Percentiles rank a stretch among this genome's conserved stretches.
These are phyloP conservation scores for Collybiopsis confluens DNA, from an alignment of 768 basidiomycete genomes.

Conservation along the genomic window DNA sequence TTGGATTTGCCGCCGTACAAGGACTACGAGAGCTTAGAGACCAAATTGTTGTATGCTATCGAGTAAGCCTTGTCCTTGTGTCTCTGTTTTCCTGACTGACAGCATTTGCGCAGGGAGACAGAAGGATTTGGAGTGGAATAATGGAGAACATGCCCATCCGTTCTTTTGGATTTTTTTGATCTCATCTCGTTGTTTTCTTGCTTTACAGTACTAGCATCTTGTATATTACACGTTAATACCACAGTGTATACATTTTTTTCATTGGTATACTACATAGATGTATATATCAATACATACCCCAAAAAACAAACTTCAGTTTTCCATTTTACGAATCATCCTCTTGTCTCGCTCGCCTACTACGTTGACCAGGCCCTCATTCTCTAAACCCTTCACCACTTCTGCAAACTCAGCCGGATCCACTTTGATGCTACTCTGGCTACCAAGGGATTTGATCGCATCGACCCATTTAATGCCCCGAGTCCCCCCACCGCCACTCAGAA, in stretches of 20 bases:
- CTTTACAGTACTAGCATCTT: not conserved
- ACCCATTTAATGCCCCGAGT: slow-evolving; percentile 70
- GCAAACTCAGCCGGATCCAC: slow-evolving; percentile 79
- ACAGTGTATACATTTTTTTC: not conserved
- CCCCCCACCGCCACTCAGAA: slow-evolving; percentile 52
- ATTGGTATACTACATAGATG: not conserved
- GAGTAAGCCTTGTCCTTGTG: slow-evolving; percentile 47
- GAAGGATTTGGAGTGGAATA: slow-evolving; percentile 72
- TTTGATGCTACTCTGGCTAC: slow-evolving; percentile 79
- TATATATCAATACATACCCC: not conserved
- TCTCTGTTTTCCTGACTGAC: slow-evolving; percentile 2
- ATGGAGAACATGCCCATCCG: slow-evolving; percentile 8
- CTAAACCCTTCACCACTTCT: slow-evolving; percentile 71
- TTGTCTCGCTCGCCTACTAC: slow-evolving; percentile 85
- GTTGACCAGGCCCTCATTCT: slow-evolving; percentile 84
- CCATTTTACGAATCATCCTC: slow-evolving; percentile 72
- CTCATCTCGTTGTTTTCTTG: not conserved
- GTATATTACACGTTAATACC: slow-evolving; percentile 3
- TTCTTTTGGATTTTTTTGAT: slow-evolving; percentile 3
- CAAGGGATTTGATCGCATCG: slow-evolving; percentile 75
- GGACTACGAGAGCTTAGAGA: slow-evolving; percentile 82
- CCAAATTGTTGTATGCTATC: slow-evolving; percentile 79
- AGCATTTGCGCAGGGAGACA: slow-evolving; percentile 51
- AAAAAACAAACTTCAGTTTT: slow-evolving; percentile 22
- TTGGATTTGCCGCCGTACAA: slow-evolving; percentile 88